Percentiles rank a stretch among this genome's conserved stretches.
Evolutionary conservation across 176 grass and related monocot species (phyloP).

Genomic region (Oryza nivara): DNA sequence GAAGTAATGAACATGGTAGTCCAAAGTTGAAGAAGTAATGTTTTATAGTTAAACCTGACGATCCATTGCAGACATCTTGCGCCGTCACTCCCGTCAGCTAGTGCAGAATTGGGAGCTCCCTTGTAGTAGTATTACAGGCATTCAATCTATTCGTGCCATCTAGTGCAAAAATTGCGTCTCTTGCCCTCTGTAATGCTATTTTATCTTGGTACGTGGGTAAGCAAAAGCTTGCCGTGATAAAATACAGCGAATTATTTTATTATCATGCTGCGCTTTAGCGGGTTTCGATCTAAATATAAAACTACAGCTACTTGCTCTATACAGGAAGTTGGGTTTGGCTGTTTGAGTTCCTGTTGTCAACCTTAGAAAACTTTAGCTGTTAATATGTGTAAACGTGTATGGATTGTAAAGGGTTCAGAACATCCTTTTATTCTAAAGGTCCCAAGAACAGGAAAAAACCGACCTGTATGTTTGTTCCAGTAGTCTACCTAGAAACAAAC

Average conservation of each 20-base stretch:
- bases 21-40: slow-evolving; percentile 28
- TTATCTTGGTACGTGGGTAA: neutral
- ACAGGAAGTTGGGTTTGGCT: neutral
- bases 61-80: neutral
- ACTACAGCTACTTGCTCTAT: neutral
- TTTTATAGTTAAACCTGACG: slow-evolving; percentile 9
- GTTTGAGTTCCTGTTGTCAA: neutral
- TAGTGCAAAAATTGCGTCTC: neutral
- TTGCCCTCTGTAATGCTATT: neutral
- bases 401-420: too few relatives aligned
- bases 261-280: neutral
- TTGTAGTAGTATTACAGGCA: neutral
- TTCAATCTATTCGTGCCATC: neutral
- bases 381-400: too few relatives aligned
- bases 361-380: too few relatives aligned
- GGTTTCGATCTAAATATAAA: too few relatives aligned
- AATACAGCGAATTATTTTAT: neutral
- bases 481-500: too few relatives aligned
- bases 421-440: too few relatives aligned
- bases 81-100: neutral
- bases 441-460: too few relatives aligned
- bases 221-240: slow-evolving; percentile 19
- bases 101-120: neutral
- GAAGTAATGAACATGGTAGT: slow-evolving; percentile 23
- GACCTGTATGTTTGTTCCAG: too few relatives aligned